These are phyloP conservation scores for Macrolepiota albuminosa DNA, from an alignment of 768 basidiomycete species.

Conservation along the genomic window DNA sequence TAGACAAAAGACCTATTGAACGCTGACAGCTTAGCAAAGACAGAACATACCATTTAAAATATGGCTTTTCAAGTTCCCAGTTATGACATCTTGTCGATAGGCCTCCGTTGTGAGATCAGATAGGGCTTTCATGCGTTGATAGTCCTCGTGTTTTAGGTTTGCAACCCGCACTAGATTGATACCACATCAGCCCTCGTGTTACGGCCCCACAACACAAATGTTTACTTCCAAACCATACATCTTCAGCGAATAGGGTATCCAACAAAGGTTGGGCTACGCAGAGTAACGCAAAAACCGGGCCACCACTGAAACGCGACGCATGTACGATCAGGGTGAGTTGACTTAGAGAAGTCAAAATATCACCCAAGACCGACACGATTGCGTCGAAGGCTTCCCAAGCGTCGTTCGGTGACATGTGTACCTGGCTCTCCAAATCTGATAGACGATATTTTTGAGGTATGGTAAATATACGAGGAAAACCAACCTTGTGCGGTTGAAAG, in stretches of 20 bases:
- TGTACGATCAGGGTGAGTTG: slow-evolving; percentile 28
- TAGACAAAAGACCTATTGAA: neutral
- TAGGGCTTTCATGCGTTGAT: slow-evolving; percentile 27
- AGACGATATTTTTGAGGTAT: neutral
- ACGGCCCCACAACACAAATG: neutral
- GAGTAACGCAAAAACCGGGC: slow-evolving; percentile 28
- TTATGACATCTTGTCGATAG: slow-evolving; percentile 35
- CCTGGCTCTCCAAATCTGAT: slow-evolving; percentile 19
- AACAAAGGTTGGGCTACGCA: slow-evolving; percentile 29
- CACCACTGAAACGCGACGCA: slow-evolving; percentile 25
- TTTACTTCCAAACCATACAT: slow-evolving; percentile 27
- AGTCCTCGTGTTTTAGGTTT: slow-evolving; percentile 24
- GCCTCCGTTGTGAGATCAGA: slow-evolving; percentile 19
- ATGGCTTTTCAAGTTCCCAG: slow-evolving; percentile 27
- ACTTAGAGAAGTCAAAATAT: slow-evolving; percentile 18
- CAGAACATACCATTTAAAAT: slow-evolving; percentile 23
- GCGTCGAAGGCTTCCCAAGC: slow-evolving; percentile 23
- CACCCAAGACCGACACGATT: slow-evolving; percentile 18
- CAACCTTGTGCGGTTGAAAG: slow-evolving; percentile 21
- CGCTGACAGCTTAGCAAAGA: neutral
- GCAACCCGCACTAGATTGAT: slow-evolving; percentile 21
- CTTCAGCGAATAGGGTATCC: slow-evolving; percentile 10
- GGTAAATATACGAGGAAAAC: neutral
- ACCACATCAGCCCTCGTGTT: neutral
- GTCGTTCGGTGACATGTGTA: slow-evolving; percentile 13